Conservation (phyloP, 495 filamentous ascomycete species). For the Parathielavia hyrcaniae region DNA sequence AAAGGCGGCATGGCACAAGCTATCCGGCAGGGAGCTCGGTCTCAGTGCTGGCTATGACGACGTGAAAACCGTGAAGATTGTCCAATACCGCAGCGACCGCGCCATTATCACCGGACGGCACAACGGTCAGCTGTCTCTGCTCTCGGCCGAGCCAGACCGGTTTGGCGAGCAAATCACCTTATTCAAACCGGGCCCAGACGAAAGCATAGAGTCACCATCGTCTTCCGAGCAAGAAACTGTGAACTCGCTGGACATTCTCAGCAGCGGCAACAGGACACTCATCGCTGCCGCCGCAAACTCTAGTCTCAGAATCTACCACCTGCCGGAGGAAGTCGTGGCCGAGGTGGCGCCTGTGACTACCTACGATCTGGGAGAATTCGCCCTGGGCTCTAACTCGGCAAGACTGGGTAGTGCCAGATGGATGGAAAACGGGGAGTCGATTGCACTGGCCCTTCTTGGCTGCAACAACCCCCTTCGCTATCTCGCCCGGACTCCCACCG, state of each 20-base stretch:
- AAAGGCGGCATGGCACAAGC: slow-evolving; percentile 29
- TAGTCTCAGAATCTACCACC: slow-evolving; percentile 29
- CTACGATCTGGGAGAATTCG: slow-evolving; percentile 20
- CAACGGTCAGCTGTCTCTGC: slow-evolving; percentile 37
- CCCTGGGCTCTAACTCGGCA: slow-evolving; percentile 2
- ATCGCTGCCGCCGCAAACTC: slow-evolving; percentile 29
- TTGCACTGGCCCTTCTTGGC: slow-evolving; percentile 36
- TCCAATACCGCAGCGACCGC: slow-evolving; percentile 25
- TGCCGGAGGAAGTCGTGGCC: slow-evolving; percentile 16
- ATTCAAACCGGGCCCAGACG: slow-evolving; percentile 21
- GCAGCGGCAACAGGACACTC: slow-evolving; percentile 9
- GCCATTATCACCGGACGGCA: slow-evolving; percentile 39
- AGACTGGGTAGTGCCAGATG: slow-evolving; percentile 33
- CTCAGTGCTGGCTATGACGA: slow-evolving; percentile 38
- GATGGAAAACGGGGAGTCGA: slow-evolving; percentile 31
- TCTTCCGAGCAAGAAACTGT: slow-evolving; percentile 26
- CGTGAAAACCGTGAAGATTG: slow-evolving; percentile 34
- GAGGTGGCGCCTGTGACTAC: slow-evolving; percentile 15
- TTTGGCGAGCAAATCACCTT: slow-evolving; percentile 32
- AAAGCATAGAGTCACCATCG: neutral
- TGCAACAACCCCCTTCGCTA: slow-evolving; percentile 36
- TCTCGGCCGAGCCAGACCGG: slow-evolving; percentile 32
- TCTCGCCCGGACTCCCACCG: slow-evolving; percentile 35
- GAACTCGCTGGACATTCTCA: slow-evolving; percentile 33
- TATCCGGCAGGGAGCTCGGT: slow-evolving; percentile 26